A percentile compares a stretch with the other conserved stretches of the same genome.
phyloP scores from a whole-genome alignment of 2,329 filamentous ascomycete species.

The Orbilia oligospora region DNA sequence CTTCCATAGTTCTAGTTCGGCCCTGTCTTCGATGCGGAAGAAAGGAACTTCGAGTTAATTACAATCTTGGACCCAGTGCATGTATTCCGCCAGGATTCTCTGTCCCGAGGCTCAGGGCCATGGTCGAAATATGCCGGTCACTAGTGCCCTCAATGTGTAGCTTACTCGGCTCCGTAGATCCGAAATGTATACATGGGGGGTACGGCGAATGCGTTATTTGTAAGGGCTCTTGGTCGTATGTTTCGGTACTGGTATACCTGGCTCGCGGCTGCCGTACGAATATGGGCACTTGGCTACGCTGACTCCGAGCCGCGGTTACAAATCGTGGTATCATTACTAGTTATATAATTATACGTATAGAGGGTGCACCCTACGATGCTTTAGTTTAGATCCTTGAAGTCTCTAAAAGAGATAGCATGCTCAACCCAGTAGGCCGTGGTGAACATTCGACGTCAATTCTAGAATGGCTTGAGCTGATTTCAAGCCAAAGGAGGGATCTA shows the following conservation, averaged over 20 bases:
- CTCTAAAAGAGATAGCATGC: neutral
- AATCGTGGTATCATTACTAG: no score
- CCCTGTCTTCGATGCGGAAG: neutral
- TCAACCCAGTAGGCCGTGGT: constrained; percentile 10
- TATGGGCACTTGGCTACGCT: constrained; percentile 35
- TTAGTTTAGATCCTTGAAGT: constrained; percentile 25
- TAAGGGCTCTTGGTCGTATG: neutral
- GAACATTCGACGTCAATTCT: constrained; percentile 17
- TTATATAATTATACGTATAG: neutral
- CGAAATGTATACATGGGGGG: neutral
- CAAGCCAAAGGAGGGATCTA: constrained; percentile 4
- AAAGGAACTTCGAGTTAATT: neutral
- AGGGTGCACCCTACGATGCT: neutral
- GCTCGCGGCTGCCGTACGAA: constrained; percentile 32
- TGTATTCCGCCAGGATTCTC: neutral
- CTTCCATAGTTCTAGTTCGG: neutral
- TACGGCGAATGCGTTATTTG: neutral
- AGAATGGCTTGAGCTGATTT: constrained; percentile 47
- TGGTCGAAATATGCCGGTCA: neutral
- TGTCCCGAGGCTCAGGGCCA: neutral
- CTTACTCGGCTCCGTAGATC: neutral
- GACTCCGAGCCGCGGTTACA: constrained; percentile 35
- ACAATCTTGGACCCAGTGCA: neutral
- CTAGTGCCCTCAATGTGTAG: neutral
- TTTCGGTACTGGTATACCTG: neutral